Evolutionary conservation across 495 filamentous ascomycete species (phyloP).

Genomic region (Aspergillus steynii): DNA sequence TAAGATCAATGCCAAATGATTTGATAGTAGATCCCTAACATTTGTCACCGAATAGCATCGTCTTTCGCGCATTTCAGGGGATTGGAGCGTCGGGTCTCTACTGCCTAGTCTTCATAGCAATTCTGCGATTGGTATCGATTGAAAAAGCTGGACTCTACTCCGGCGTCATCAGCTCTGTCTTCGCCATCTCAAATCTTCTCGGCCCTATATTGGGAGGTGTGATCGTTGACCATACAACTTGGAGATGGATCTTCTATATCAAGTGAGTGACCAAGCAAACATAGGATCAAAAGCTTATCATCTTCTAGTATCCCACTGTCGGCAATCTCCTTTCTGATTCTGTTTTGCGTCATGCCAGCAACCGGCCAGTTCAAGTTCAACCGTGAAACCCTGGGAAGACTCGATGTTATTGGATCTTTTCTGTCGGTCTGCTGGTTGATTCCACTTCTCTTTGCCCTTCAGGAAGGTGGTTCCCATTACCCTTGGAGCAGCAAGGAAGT

Average conservation of each 20-base stretch:
- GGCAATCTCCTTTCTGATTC: not conserved
- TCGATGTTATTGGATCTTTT: conserved; percentile 1
- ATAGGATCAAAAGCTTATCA: not conserved
- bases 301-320: not conserved
- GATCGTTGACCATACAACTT: conserved; percentile 9
- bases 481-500: conserved; percentile 5
- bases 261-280: conserved; percentile 1
- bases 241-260: conserved; percentile 13
- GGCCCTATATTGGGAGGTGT: conserved; percentile 11
- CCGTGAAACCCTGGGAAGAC: not conserved
- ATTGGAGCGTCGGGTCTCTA: conserved; percentile 9
- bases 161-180: conserved; percentile 11
- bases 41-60: not conserved
- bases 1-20: not conserved
- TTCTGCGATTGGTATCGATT: not conserved
- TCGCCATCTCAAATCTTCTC: conserved; percentile 6
- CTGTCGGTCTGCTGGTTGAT: not conserved
- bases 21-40: not conserved
- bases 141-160: not conserved
- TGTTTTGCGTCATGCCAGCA: not conserved
- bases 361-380: not conserved
- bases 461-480: conserved; percentile 5
- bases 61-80: conserved; percentile 11
- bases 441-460: conserved; percentile 6
- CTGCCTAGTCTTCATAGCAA: not conserved